A percentile compares a stretch with the other conserved stretches of the same genome.
Evolutionary conservation across 345 rosid species (phyloP).

Genomic region (Brassica carinata): DNA sequence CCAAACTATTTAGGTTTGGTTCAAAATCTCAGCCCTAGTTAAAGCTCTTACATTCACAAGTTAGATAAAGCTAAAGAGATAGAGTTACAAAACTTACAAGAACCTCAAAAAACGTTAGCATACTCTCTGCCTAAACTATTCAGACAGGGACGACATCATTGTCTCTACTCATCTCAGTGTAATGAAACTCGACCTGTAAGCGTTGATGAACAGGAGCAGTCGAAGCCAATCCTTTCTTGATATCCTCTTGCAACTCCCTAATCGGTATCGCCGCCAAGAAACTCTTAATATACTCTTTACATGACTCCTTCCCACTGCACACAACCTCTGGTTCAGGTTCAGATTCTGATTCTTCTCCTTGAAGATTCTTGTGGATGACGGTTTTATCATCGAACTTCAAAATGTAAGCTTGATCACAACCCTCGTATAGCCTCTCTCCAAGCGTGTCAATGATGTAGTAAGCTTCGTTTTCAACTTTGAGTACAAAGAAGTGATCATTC

Average conservation of each 20-base stretch:
- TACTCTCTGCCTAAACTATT: conserved; percentile 16
- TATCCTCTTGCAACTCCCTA: conserved; percentile 60
- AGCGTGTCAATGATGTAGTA: conserved; percentile 68
- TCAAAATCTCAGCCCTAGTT: neutral
- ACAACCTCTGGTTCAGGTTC: conserved; percentile 20
- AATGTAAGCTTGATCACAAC: conserved; percentile 40
- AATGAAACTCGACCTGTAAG: conserved; percentile 68
- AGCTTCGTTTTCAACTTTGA: conserved; percentile 63
- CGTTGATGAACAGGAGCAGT: conserved; percentile 66
- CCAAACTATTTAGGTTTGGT: no score
- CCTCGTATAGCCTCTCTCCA: conserved; percentile 43
- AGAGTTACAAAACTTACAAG: conserved; percentile 15
- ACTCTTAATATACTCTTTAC: conserved; percentile 69
- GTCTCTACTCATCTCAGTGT: conserved; percentile 40
- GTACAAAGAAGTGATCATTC: conserved; percentile 74
- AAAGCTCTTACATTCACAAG: conserved; percentile 29
- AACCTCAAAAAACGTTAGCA: conserved; percentile 18
- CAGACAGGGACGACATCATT: neutral
- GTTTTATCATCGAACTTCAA: conserved; percentile 58
- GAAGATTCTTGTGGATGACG: conserved; percentile 34
- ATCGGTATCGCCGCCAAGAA: conserved; percentile 72
- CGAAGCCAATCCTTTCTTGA: conserved; percentile 58
- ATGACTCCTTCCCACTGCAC: conserved; percentile 54
- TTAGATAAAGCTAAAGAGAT: conserved; percentile 11
- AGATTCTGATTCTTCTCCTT: conserved; percentile 7